Percentiles rank a stretch among this genome's conserved stretches.
phyloP scores from a whole-genome alignment of 2,329 filamentous ascomycete genomes.

The Zymoseptoria tritici region DNA sequence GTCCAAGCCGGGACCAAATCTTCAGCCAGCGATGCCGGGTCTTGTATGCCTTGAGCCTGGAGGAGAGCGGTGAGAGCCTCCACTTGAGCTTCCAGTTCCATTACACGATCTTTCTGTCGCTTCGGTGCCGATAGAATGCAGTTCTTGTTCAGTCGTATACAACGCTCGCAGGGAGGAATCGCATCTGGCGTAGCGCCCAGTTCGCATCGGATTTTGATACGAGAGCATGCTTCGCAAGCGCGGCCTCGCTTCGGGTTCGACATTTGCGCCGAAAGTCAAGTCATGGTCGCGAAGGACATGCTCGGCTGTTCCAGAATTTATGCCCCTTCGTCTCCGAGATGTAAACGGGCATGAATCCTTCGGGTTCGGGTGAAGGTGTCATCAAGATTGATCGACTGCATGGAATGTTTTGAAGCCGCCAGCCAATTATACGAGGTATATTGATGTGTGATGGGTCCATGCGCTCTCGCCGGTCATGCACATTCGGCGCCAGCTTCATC shows the following conservation, averaged over 20 bases:
- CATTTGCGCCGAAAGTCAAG: not conserved
- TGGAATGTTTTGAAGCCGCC: no score
- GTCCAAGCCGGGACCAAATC: not conserved
- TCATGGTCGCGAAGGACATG: not conserved
- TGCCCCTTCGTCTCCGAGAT: no score
- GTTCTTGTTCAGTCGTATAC: constrained; percentile 21
- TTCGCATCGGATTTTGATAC: constrained; percentile 25
- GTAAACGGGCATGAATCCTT: no score
- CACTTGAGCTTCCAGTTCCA: constrained; percentile 26
- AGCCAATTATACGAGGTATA: no score
- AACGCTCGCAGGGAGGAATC: constrained; percentile 24
- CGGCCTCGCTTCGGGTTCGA: constrained; percentile 11
- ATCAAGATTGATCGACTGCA: no score
- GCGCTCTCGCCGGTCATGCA: no score
- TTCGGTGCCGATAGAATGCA: constrained; percentile 22
- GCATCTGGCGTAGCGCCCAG: constrained; percentile 12
- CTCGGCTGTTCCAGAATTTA: no score
- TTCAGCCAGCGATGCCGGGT: not conserved
- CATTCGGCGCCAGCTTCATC: no score
- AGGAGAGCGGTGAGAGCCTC: constrained; percentile 23
- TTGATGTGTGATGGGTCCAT: no score
- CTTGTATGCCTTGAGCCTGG: constrained; percentile 18
- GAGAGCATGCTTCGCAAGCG: constrained; percentile 13
- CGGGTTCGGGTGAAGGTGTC: no score
- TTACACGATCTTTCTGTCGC: constrained; percentile 19